A percentile compares a stretch with the other conserved stretches of the same genome.
phyloP scores from a whole-genome alignment of 1,284 basidiomycete species.

The Pyrrhoderma noxium region DNA sequence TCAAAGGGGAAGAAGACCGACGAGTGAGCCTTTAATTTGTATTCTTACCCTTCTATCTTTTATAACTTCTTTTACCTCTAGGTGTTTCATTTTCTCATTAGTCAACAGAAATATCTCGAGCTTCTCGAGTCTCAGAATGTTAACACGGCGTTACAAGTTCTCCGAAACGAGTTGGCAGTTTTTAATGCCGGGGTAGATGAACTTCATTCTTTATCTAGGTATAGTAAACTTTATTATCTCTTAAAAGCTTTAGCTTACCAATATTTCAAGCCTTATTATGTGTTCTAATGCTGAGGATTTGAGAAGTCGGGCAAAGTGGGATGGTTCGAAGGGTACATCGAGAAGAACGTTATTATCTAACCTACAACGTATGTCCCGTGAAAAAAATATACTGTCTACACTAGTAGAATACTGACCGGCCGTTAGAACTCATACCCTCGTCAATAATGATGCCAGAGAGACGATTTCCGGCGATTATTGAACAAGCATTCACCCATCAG shows the following conservation, averaged over 20 bases:
- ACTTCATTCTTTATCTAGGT: conserved; percentile 83
- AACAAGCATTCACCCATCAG: conserved; percentile 82
- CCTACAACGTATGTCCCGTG: conserved; percentile 67
- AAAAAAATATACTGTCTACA: background rate
- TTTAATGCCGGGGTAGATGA: conserved; percentile 70
- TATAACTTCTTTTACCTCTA: conserved; percentile 30
- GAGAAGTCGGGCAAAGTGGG: conserved; percentile 78
- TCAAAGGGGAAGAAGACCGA: conserved; percentile 56
- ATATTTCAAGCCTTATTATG: conserved; percentile 70
- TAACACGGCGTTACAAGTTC: conserved; percentile 76
- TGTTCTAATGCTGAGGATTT: conserved; percentile 81
- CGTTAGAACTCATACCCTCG: conserved; percentile 78
- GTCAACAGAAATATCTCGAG: conserved; percentile 95
- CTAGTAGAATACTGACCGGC: conserved; percentile 6
- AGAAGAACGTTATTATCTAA: conserved; percentile 69
- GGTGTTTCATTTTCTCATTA: conserved; percentile 82
- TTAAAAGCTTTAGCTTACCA: background rate
- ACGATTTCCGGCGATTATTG: conserved; percentile 77
- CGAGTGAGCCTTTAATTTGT: conserved; percentile 39
- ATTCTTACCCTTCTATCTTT: conserved; percentile 21
- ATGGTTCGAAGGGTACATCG: conserved; percentile 78
- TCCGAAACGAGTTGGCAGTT: conserved; percentile 84
- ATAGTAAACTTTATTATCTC: conserved; percentile 19
- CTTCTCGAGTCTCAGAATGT: conserved; percentile 80
- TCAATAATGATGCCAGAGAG: conserved; percentile 88